Conservation (phyloP, 495 filamentous ascomycete genomes). For the Ramalina peruviana region DNA sequence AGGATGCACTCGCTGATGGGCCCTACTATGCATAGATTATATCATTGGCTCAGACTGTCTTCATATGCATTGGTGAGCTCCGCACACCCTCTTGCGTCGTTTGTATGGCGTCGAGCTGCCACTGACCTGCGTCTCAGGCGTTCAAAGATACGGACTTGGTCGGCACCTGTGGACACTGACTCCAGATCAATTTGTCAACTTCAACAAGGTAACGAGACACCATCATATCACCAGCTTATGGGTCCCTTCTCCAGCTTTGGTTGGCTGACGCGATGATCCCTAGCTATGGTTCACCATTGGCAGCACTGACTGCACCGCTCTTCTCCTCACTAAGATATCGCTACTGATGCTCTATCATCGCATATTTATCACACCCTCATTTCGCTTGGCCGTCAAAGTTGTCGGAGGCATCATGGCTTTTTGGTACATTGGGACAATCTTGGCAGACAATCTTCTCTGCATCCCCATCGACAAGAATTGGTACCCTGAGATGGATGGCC, state of each 20-base stretch:
- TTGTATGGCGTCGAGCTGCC: background rate
- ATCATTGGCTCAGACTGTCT: slow-evolving; percentile 6
- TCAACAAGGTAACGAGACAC: slow-evolving; percentile 2
- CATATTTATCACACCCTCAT: slow-evolving; percentile 17
- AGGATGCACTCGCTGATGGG: no score
- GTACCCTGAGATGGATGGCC: slow-evolving; percentile 9
- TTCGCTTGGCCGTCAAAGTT: slow-evolving; percentile 7
- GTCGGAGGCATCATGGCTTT: slow-evolving; percentile 11
- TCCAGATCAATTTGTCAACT: slow-evolving; percentile 5
- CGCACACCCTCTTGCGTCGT: no score
- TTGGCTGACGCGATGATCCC: background rate
- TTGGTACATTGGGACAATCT: slow-evolving; percentile 9
- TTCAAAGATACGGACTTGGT: slow-evolving; percentile 8
- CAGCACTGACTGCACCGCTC: slow-evolving; percentile 7
- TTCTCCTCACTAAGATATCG: slow-evolving; percentile 22
- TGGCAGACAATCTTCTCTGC: slow-evolving; percentile 11
- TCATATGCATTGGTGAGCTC: slow-evolving; percentile 8
- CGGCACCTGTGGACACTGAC: slow-evolving; percentile 10
- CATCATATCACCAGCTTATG: no score
- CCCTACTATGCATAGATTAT: background rate
- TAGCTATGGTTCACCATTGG: slow-evolving; percentile 13
- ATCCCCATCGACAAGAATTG: slow-evolving; percentile 11
- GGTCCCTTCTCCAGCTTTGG: background rate
- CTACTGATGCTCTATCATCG: slow-evolving; percentile 26
- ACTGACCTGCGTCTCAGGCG: slow-evolving; percentile 3